Conservation (phyloP, 1,139 yeast species). For the Debaryomycetaceae sp. region DNA sequence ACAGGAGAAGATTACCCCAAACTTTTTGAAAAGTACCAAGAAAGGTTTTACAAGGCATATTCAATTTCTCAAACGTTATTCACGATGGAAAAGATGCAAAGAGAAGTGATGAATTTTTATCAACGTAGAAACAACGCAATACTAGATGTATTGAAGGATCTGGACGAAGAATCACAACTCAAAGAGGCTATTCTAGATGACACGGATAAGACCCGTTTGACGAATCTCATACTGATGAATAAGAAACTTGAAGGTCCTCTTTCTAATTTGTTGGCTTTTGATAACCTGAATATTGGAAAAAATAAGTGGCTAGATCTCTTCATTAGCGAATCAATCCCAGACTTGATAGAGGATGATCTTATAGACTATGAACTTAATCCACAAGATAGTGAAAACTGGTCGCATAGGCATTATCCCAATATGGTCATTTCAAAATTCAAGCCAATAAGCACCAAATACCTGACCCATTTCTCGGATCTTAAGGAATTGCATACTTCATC, state of each 20-base stretch:
- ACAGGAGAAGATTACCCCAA: conserved; percentile 15
- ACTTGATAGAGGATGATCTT: conserved; percentile 38
- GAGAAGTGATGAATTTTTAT: conserved; percentile 33
- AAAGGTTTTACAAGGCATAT: conserved; percentile 22
- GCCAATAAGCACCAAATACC: conserved; percentile 23
- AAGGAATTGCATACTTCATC: background rate
- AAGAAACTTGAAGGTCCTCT: conserved; percentile 18
- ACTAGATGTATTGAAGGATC: conserved; percentile 22
- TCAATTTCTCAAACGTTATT: conserved; percentile 25
- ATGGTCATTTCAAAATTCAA: conserved; percentile 33
- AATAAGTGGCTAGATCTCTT: conserved; percentile 14
- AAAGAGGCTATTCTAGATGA: conserved; percentile 7
- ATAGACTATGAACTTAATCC: conserved; percentile 36
- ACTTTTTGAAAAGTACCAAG: conserved; percentile 26
- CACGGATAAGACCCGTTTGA: conserved; percentile 16
- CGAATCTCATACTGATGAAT: conserved; percentile 19
- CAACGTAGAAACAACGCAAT: conserved; percentile 40
- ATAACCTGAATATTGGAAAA: conserved; percentile 5
- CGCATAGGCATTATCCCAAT: conserved; percentile 33
- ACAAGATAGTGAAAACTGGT: conserved; percentile 39
- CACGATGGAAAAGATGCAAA: conserved; percentile 29
- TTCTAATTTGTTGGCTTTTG: conserved; percentile 12
- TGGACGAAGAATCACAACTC: background rate
- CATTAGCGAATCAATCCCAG: conserved; percentile 34
- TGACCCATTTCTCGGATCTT: background rate